A percentile compares a stretch with the other conserved stretches of the same genome.
phyloP scores from a whole-genome alignment of 1,139 yeast genomes.

The Debaryomyces psychrophilus region DNA sequence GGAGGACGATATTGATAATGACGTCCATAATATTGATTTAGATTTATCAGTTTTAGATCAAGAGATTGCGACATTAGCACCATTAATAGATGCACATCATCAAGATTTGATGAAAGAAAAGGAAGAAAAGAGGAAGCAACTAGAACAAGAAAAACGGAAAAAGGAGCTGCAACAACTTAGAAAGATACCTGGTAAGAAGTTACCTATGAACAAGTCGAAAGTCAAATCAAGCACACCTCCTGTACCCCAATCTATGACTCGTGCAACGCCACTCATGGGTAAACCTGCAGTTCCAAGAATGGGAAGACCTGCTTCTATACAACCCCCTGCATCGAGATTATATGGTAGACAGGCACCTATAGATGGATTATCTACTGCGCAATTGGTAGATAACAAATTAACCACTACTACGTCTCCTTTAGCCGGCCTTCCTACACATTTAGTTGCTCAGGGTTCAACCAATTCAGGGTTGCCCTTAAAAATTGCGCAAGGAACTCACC shows the following conservation, averaged over 20 bases:
- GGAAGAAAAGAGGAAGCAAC: constrained; percentile 24
- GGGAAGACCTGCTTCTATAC: constrained; percentile 53
- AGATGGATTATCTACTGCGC: constrained; percentile 20
- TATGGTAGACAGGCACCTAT: constrained; percentile 27
- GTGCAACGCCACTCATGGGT: constrained; percentile 40
- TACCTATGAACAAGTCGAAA: constrained; percentile 1
- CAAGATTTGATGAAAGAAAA: constrained; percentile 31
- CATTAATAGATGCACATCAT: constrained; percentile 41
- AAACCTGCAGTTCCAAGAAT: constrained; percentile 42
- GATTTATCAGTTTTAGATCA: constrained; percentile 40
- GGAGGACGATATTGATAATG: constrained; percentile 14
- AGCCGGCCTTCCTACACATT: constrained; percentile 28
- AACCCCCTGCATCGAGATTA: constrained; percentile 46
- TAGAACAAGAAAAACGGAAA: constrained; percentile 28
- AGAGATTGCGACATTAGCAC: constrained; percentile 46
- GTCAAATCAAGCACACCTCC: not conserved
- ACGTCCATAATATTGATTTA: constrained; percentile 23
- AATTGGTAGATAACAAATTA: constrained; percentile 23
- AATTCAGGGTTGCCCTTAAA: constrained; percentile 20
- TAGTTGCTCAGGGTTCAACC: constrained; percentile 17
- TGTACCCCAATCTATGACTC: constrained; percentile 11
- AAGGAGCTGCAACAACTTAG: constrained; percentile 24
- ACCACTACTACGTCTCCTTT: constrained; percentile 18
- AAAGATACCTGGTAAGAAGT: constrained; percentile 7
- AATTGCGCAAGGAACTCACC: constrained; percentile 22